These are phyloP conservation scores for Ilyonectria sp. DNA, from an alignment of 2,329 filamentous ascomycete species.

Conservation along the genomic window DNA sequence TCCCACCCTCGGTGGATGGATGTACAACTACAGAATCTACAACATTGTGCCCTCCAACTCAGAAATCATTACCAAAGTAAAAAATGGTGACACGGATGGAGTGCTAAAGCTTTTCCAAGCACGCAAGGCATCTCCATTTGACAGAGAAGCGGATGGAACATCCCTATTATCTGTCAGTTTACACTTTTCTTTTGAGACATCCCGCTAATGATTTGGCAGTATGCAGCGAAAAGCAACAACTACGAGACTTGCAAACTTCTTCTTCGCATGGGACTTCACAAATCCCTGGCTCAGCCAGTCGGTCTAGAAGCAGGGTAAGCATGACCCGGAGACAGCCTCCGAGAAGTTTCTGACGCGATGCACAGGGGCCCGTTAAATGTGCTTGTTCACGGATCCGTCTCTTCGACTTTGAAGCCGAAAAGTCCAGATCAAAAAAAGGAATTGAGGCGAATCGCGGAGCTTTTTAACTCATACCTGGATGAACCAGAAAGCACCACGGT, in stretches of 20 bases:
- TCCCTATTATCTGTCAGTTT: conserved; percentile 40
- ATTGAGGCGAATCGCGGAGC: conserved; percentile 7
- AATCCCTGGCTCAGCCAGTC: conserved; percentile 14
- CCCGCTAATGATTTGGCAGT: conserved; percentile 23
- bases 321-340: background rate
- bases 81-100: conserved; percentile 33
- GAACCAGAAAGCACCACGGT: conserved; percentile 33
- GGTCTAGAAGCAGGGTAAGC: background rate
- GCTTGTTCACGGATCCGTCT: background rate
- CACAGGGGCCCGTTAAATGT: conserved; percentile 16
- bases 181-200: no score
- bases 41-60: conserved; percentile 36
- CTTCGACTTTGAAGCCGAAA: background rate
- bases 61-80: conserved; percentile 33
- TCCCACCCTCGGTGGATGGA: conserved; percentile 37
- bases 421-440: background rate
- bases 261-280: conserved; percentile 31
- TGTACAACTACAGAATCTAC: conserved; percentile 41
- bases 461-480: conserved; percentile 43
- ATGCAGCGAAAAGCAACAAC: conserved; percentile 17
- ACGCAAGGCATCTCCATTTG: conserved; percentile 44
- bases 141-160: conserved; percentile 28
- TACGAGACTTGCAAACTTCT: conserved; percentile 39
- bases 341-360: conserved; percentile 1
- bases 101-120: conserved; percentile 41